These are phyloP conservation scores for Pseudoscleropodium purum DNA, from an alignment of 225 moss, liverwort and hornwort species.

Conservation along the genomic window DNA sequence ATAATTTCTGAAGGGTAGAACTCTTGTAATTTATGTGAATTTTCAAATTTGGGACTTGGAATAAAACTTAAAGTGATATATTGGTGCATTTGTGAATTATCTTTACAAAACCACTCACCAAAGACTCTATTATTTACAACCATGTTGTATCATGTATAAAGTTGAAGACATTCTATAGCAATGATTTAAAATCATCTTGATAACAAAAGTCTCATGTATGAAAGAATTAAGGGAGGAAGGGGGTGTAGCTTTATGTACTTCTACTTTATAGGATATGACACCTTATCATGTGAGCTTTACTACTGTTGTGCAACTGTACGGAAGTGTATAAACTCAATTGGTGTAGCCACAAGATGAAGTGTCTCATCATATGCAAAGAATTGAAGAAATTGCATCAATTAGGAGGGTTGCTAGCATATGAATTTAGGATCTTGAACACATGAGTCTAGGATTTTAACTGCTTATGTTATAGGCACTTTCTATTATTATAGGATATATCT, in stretches of 20 bases:
- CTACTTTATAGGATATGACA: too few relatives aligned
- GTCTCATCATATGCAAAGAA: fast-evolving
- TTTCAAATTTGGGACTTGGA: not conserved
- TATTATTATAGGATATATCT: not conserved
- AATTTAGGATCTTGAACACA: not conserved
- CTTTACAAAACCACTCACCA: not conserved
- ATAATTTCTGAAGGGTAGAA: too few relatives aligned
- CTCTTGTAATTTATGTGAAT: not conserved
- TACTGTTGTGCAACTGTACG: not conserved
- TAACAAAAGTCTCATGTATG: fast-evolving
- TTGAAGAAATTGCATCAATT: not conserved
- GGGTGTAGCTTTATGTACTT: fast-evolving
- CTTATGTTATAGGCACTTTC: fast-evolving
- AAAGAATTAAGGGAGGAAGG: not conserved
- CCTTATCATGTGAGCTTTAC: not conserved
- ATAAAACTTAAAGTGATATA: not conserved
- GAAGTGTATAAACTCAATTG: not conserved
- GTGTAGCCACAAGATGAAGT: too few relatives aligned
- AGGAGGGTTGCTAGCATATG: not conserved
- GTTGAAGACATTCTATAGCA: fast-evolving
- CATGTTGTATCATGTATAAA: not conserved
- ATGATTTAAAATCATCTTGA: not conserved
- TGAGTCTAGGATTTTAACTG: fast-evolving
- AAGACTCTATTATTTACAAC: not conserved
- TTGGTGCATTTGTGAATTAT: fast-evolving